These are phyloP conservation scores for Citrus inodora DNA, from an alignment of 345 rosid species.

Conservation along the genomic window DNA sequence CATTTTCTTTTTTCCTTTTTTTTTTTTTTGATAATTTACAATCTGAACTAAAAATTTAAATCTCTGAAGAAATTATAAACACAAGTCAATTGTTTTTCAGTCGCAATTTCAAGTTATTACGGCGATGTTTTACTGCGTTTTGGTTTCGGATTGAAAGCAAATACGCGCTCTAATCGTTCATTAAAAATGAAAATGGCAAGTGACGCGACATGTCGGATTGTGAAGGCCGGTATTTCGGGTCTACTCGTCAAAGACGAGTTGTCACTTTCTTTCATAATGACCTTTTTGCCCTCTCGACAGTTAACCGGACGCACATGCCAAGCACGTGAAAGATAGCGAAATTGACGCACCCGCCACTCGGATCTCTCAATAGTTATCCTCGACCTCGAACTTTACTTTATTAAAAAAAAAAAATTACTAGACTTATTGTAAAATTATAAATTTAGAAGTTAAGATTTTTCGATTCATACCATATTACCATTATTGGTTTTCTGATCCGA, in stretches of 20 bases:
- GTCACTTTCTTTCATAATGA: background rate
- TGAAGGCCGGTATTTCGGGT: background rate
- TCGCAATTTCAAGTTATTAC: background rate
- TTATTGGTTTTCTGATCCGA: too few relatives aligned
- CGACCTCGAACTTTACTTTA: too few relatives aligned
- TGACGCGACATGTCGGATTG: background rate
- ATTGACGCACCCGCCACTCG: too few relatives aligned
- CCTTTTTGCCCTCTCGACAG: background rate
- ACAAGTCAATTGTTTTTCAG: constrained; percentile 1
- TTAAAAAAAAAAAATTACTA: too few relatives aligned
- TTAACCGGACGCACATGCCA: background rate
- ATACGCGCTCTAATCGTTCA: background rate
- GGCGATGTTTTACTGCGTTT: background rate
- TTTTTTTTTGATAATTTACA: background rate
- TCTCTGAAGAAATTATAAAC: constrained; percentile 5
- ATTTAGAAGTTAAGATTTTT: too few relatives aligned
- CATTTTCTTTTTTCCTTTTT: constrained; percentile 25
- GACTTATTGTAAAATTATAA: too few relatives aligned
- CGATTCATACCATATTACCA: too few relatives aligned
- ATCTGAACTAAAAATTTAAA: background rate
- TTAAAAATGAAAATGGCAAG: background rate
- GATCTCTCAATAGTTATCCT: too few relatives aligned
- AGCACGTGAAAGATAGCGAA: background rate
- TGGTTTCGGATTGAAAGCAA: background rate
- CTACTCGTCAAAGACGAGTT: background rate